phyloP scores from a whole-genome alignment of 1,139 yeast genomes.

The Candida gigantensis region DNA sequence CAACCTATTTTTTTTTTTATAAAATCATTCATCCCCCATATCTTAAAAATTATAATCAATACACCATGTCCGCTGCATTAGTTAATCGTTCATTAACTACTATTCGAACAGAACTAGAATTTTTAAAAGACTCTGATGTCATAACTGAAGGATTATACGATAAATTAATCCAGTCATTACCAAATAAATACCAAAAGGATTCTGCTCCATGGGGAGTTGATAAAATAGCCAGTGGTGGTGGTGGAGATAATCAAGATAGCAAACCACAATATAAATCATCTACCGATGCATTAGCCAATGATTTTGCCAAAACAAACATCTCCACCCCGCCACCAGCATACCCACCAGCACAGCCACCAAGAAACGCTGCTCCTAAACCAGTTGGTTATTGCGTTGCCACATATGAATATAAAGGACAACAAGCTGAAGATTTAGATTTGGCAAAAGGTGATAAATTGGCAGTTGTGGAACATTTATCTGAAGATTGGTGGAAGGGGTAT shows the following conservation, averaged over 20 bases:
- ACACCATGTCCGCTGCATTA: constrained; percentile 53
- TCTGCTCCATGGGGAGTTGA: constrained; percentile 51
- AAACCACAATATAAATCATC: constrained; percentile 9
- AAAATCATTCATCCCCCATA: background rate
- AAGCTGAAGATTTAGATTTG: constrained; percentile 70
- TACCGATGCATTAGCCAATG: constrained; percentile 20
- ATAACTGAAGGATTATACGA: constrained; percentile 60
- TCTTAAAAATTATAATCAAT: no score
- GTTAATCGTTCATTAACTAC: constrained; percentile 79
- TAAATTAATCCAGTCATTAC: constrained; percentile 54
- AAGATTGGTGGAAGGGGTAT: constrained; percentile 91
- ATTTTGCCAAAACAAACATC: constrained; percentile 26
- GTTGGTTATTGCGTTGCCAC: constrained; percentile 59
- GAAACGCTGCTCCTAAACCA: constrained; percentile 23
- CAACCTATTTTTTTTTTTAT: background rate
- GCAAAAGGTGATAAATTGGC: constrained; percentile 67
- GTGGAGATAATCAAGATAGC: no score
- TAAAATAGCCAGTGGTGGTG: constrained; percentile 25
- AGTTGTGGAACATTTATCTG: constrained; percentile 71
- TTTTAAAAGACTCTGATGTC: constrained; percentile 75
- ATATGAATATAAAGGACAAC: constrained; percentile 67
- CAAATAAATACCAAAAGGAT: constrained; percentile 59
- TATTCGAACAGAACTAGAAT: constrained; percentile 77
- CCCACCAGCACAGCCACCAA: constrained; percentile 23
- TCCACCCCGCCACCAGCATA: constrained; percentile 18